Evolutionary conservation across 2,329 filamentous ascomycete species (phyloP).

Genomic region (Curvularia lunata): DNA sequence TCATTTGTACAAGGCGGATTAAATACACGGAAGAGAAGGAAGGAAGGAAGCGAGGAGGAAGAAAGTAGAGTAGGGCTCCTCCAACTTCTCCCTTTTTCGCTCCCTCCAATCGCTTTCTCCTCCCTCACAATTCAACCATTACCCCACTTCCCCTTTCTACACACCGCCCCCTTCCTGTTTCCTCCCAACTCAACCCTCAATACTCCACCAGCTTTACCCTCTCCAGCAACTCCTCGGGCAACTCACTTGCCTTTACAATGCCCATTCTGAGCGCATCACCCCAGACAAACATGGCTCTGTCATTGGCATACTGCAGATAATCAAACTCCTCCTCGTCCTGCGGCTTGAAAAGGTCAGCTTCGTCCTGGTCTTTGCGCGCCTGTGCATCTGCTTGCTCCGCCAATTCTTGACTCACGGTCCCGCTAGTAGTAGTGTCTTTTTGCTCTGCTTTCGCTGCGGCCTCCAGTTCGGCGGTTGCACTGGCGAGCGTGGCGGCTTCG

Average conservation of each 20-base stretch:
- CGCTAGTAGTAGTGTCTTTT: conserved; percentile 21
- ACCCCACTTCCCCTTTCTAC: not conserved
- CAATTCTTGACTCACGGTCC: conserved; percentile 36
- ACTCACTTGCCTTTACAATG: conserved; percentile 74
- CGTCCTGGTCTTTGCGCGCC: conserved; percentile 31
- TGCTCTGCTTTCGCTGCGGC: conserved; percentile 28
- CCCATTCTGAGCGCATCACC: conserved; percentile 83
- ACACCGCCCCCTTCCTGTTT: not conserved
- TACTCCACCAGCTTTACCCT: conserved; percentile 74
- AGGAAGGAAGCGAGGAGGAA: too few relatives aligned
- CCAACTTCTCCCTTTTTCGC: not conserved
- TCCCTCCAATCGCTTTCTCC: not conserved
- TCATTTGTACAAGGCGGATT: not conserved
- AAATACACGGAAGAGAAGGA: too few relatives aligned
- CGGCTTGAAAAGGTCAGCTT: conserved; percentile 52
- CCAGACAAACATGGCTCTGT: conserved; percentile 92
- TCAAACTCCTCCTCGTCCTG: conserved; percentile 78
- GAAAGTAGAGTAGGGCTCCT: too few relatives aligned
- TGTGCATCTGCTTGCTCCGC: conserved; percentile 30
- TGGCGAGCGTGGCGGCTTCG: conserved; percentile 38
- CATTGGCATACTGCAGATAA: conserved; percentile 89
- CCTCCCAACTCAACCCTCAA: conserved; percentile 39
- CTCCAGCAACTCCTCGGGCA: conserved; percentile 70
- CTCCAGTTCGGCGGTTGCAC: conserved; percentile 30
- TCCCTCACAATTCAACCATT: not conserved